Conservation (phyloP, 768 basidiomycete genomes). For the Aureoboletus auriporus region DNA sequence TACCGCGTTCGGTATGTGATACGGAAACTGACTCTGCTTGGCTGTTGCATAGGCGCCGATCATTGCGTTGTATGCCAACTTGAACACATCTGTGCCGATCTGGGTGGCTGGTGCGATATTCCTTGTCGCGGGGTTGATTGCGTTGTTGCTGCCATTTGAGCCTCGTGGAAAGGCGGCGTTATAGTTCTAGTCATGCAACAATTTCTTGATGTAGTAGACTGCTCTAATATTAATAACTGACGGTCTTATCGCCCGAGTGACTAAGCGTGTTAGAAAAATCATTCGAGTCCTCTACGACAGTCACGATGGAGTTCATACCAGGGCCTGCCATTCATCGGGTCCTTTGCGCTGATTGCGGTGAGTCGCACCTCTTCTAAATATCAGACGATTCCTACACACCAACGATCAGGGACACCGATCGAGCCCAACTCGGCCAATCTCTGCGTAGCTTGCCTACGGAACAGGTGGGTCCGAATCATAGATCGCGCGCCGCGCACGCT, state of each 20-base stretch:
- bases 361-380: constrained; percentile 11
- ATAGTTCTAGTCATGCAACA: constrained; percentile 15
- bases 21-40: background rate
- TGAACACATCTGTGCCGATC: constrained; percentile 49
- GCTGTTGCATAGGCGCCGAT: constrained; percentile 37
- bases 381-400: background rate
- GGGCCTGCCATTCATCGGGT: constrained; percentile 76
- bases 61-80: constrained; percentile 46
- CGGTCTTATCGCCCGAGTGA: constrained; percentile 15
- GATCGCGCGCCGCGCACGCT: background rate
- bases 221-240: too few relatives aligned
- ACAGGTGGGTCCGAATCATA: constrained; percentile 54
- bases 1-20: too few relatives aligned
- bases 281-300: background rate
- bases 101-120: constrained; percentile 54
- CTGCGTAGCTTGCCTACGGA: constrained; percentile 84
- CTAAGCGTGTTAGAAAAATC: constrained; percentile 10
- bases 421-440: constrained; percentile 91
- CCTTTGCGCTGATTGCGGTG: constrained; percentile 87
- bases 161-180: constrained; percentile 52
- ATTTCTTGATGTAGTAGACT: background rate
- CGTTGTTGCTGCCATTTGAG: constrained; percentile 53
- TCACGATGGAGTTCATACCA: constrained; percentile 73
- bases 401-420: constrained; percentile 66
- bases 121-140: constrained; percentile 43